phyloP scores from a whole-genome alignment of 768 basidiomycete species.

The Tephrocybe rancida region DNA sequence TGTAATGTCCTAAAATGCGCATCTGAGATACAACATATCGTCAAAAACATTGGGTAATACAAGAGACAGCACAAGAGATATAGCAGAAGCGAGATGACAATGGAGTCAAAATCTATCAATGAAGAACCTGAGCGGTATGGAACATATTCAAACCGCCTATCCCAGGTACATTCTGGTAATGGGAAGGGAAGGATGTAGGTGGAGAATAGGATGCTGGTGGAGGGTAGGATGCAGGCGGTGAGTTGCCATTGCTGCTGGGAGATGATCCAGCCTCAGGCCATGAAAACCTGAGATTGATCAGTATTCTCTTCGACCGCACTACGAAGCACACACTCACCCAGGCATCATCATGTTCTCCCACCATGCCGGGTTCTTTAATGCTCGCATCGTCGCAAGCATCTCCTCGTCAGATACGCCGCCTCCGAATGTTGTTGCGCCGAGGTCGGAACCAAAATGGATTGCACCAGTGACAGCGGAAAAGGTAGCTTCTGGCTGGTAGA shows the following conservation, averaged over 20 bases:
- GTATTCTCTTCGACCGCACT: background rate
- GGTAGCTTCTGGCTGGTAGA: constrained; percentile 50
- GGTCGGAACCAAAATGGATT: constrained; percentile 44
- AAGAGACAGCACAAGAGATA: background rate
- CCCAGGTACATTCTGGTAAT: constrained; percentile 10
- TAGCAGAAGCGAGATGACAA: background rate
- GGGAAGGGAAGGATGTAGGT: constrained; percentile 12
- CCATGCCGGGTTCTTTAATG: constrained; percentile 70
- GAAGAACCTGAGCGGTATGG: constrained; percentile 17
- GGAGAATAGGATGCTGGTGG: constrained; percentile 1
- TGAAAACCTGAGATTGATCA: constrained; percentile 23
- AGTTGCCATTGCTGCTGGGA: constrained; percentile 23
- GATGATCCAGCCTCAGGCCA: constrained; percentile 31
- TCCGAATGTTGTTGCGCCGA: constrained; percentile 35
- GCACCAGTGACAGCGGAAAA: constrained; percentile 43
- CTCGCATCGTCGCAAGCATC: constrained; percentile 72
- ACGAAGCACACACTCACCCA: constrained; percentile 44
- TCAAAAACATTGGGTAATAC: background rate
- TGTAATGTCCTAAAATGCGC: too few relatives aligned
- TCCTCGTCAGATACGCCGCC: constrained; percentile 50
- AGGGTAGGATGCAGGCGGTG: constrained; percentile 13
- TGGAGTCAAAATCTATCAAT: background rate
- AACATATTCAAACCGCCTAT: constrained; percentile 14
- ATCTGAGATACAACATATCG: too few relatives aligned
- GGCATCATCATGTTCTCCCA: constrained; percentile 89